Evolutionary conservation across 768 basidiomycete genomes (phyloP).

Genomic region (Trichaptum fuscoviolaceum): DNA sequence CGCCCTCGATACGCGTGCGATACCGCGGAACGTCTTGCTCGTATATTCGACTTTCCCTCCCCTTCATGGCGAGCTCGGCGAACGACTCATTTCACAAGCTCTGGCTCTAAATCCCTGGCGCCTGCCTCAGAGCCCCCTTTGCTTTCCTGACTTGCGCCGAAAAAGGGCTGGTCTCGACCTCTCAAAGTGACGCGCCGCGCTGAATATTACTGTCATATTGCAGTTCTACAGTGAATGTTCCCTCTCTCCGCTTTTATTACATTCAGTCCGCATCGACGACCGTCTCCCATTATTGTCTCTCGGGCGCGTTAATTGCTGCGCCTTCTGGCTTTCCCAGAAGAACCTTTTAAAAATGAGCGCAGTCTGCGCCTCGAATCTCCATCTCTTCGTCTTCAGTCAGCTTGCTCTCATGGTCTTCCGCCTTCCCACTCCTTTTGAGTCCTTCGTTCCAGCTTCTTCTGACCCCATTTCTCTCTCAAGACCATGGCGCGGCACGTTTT

Average conservation of each 20-base stretch:
- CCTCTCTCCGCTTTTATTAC: neutral
- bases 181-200: no score
- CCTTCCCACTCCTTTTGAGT: constrained; percentile 55
- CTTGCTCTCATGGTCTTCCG: constrained; percentile 48
- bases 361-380: constrained; percentile 11
- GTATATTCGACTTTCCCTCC: no score
- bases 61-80: neutral
- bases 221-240: no score
- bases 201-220: no score
- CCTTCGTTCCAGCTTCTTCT: constrained; percentile 50
- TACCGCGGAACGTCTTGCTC: neutral
- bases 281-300: constrained; percentile 5
- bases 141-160: no score
- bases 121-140: neutral
- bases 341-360: constrained; percentile 14
- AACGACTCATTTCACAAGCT: neutral
- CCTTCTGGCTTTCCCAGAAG: constrained; percentile 10
- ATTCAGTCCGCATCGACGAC: constrained; percentile 5
- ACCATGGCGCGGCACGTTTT: constrained; percentile 56
- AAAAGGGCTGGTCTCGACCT: no score
- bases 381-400: neutral
- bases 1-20: neutral
- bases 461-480: constrained; percentile 35
- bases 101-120: neutral
- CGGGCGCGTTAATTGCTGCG: neutral